A percentile compares a stretch with the other conserved stretches of the same genome.
These are phyloP conservation scores for Corchorus olitorius DNA, from an alignment of 345 rosid species.

Conservation along the genomic window DNA sequence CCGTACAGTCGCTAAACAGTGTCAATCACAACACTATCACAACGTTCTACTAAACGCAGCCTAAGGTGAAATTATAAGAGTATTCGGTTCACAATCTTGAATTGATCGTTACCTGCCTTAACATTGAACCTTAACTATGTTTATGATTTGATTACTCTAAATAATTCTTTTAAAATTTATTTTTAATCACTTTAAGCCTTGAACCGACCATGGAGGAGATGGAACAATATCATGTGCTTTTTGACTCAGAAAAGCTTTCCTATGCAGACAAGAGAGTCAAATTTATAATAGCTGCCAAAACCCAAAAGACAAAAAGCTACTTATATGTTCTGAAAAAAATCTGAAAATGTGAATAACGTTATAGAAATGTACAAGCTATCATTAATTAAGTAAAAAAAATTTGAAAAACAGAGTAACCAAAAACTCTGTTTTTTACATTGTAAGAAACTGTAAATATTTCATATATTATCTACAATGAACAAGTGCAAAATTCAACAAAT, in stretches of 20 bases:
- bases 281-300: background rate
- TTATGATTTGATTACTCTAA: background rate
- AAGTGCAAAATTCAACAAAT: background rate
- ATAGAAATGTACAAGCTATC: background rate
- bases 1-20: too few relatives aligned
- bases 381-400: background rate
- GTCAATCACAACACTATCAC: too few relatives aligned
- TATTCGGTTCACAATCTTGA: background rate
- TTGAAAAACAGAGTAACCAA: background rate
- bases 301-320: background rate
- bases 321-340: background rate
- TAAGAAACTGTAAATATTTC: constrained; percentile 5
- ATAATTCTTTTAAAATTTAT: background rate
- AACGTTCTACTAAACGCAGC: too few relatives aligned
- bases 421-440: background rate
- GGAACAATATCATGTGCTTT: background rate
- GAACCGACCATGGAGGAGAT: background rate
- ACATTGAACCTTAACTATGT: background rate
- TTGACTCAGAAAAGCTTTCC: background rate
- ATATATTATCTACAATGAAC: background rate
- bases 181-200: background rate
- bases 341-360: background rate
- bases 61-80: background rate
- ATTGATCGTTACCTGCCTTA: background rate
- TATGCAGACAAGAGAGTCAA: background rate